Evolutionary conservation across 2,329 filamentous ascomycete genomes (phyloP).

Genomic region (Claviceps arundinis): DNA sequence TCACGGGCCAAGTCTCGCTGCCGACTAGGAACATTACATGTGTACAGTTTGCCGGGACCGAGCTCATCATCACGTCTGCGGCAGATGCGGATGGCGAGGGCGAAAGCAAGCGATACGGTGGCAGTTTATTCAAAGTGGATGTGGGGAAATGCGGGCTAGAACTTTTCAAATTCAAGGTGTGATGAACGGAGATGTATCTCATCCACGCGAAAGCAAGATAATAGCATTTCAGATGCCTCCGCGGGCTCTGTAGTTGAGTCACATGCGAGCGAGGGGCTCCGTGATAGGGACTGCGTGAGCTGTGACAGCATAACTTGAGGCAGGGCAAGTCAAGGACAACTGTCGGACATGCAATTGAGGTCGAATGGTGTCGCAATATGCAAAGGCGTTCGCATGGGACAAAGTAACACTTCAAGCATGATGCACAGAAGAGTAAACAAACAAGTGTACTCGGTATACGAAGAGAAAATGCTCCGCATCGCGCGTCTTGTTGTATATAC

Average conservation of each 20-base stretch:
- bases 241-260: not conserved
- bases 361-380: slow-evolving; percentile 2
- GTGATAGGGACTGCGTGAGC: not conserved
- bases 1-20: slow-evolving; percentile 62
- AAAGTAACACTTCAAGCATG: not conserved
- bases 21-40: slow-evolving; percentile 75
- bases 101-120: slow-evolving; percentile 50
- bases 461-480: not conserved
- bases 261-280: no score
- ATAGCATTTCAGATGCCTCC: not conserved
- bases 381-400: not conserved
- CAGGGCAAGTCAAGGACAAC: not conserved
- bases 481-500: not conserved
- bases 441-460: not conserved
- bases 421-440: not conserved
- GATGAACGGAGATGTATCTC: not conserved
- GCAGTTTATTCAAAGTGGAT: slow-evolving; percentile 62
- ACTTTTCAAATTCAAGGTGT: slow-evolving; percentile 50
- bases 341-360: not conserved
- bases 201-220: not conserved
- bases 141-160: slow-evolving; percentile 57
- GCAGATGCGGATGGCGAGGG: slow-evolving; percentile 48
- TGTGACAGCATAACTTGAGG: not conserved
- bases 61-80: slow-evolving; percentile 70
- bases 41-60: slow-evolving; percentile 61